phyloP scores from a whole-genome alignment of 768 basidiomycete species.

The Rossbeevera mucosa region DNA sequence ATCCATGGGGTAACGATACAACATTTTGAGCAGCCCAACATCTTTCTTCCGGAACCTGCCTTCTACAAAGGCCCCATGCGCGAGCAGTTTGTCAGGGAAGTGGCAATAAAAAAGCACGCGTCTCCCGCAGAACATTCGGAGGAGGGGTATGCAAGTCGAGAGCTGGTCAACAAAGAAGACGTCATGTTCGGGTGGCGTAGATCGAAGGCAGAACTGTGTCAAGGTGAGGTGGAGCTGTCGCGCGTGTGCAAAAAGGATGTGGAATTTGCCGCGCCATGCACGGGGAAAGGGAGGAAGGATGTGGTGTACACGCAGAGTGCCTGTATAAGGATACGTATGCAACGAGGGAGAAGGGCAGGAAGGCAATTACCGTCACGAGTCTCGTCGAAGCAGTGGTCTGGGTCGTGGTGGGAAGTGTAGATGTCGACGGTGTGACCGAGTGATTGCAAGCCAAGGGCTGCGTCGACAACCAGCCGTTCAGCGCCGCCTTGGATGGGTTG shows the following conservation, averaged over 20 bases:
- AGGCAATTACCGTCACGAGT: constrained; percentile 71
- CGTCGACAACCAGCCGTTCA: constrained; percentile 25
- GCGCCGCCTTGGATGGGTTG: neutral
- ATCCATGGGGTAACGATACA: constrained; percentile 90
- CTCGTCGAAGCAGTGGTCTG: constrained; percentile 87
- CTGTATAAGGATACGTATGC: constrained; percentile 39
- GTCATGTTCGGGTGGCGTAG: constrained; percentile 51
- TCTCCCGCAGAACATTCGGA: constrained; percentile 61
- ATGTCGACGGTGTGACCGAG: constrained; percentile 83
- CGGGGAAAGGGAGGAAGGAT: constrained; percentile 76
- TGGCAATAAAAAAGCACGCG: constrained; percentile 97
- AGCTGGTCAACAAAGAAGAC: constrained; percentile 95
- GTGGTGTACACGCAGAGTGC: constrained; percentile 73
- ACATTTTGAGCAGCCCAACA: constrained; percentile 52
- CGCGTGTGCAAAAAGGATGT: constrained; percentile 84
- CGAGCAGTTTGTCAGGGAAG: constrained; percentile 92
- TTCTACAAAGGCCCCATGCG: constrained; percentile 60
- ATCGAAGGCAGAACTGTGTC: constrained; percentile 48
- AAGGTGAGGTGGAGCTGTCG: constrained; percentile 79
- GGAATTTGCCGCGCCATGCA: constrained; percentile 72
- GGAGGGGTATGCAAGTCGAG: constrained; percentile 83
- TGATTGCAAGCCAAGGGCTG: constrained; percentile 81
- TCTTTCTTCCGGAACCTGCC: constrained; percentile 41
- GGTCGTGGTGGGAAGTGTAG: constrained; percentile 92
- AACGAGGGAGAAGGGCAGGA: too few species aligned